phyloP scores from a whole-genome alignment of 306 rosid genomes.

The Vigna hirtella region DNA sequence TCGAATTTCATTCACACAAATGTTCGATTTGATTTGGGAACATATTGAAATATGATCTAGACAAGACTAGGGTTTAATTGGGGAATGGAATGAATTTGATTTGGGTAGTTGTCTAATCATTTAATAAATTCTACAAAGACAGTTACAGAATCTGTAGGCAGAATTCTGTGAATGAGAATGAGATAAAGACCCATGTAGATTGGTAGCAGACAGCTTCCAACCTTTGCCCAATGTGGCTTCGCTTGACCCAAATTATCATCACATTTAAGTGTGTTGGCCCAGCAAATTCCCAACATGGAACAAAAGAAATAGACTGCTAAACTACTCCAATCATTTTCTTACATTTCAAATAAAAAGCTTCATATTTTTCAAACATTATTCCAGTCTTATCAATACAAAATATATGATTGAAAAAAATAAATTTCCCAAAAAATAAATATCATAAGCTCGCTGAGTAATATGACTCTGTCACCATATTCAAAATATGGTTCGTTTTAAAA shows the following conservation, averaged over 20 bases:
- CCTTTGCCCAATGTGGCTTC: background rate
- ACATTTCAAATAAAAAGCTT: too few species aligned
- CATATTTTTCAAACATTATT: too few species aligned
- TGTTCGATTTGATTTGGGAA: background rate
- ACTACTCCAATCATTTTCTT: background rate
- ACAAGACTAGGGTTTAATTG: background rate
- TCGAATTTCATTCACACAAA: background rate
- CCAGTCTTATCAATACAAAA: background rate
- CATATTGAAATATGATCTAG: background rate
- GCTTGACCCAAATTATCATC: slow-evolving; percentile 26
- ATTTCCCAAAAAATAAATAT: too few species aligned
- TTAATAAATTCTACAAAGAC: slow-evolving; percentile 23
- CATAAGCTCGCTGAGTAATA: too few species aligned
- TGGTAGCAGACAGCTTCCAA: background rate
- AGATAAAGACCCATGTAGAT: background rate
- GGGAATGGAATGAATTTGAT: background rate
- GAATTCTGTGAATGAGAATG: background rate
- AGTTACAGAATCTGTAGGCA: background rate
- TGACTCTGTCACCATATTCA: too few species aligned
- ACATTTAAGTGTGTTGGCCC: slow-evolving; percentile 11
- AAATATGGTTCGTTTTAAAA: too few species aligned
- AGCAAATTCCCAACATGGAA: background rate
- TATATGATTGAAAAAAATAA: background rate
- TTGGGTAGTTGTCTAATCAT: background rate
- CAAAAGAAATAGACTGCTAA: background rate